Evolutionary conservation across 768 basidiomycete species (phyloP), one percentile per base, ranked within the genome.

Genomic region (Lactifluus pinguis): DNA sequence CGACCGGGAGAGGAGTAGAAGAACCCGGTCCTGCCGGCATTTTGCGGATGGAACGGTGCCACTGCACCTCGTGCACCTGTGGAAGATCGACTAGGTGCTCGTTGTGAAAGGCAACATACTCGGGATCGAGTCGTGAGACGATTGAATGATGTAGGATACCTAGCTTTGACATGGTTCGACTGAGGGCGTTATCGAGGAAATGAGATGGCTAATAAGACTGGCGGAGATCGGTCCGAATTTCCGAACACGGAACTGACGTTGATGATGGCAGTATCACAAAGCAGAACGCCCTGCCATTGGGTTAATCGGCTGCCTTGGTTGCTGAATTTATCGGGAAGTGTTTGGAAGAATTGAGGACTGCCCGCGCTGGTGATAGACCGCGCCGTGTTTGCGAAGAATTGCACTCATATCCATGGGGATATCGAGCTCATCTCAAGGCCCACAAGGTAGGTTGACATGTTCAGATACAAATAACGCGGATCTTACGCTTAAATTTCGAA

Each of bases 401-500:
- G 25, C 25, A 2, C 73, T 92, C 74, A 71, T 59, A 91, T 94
- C 85, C 85, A 87, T 65, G 70, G 75, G 52, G 83, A 81, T 87
- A 86, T 80, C 77, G 92, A 51, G 88, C 85, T 4, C 92, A 94
- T 25, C 25, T 25, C 25, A 25, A 25, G 25, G 2, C 87, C 0
- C 87, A 90, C 70, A 90, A 90, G 78, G 87, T 84, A 69, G 30
- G 34, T 19, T 45, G 38, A 2, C 8, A 4, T 25, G 4, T 19
- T 34, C 4, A 9, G n/a, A 25, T 2, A 25, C 25, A 25, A 25
- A 25, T 21, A 10, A 9, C 10, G 8, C 19, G 44, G 19, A 34
- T 34, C 17, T 45, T n/a, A 8, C 19, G 10, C 9, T 21, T 13
- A 9, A 8, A 6, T 44, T n/a, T 10, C n/a, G n/a, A 10, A 2